These are phyloP conservation scores for Prunus yedoensis DNA, from an alignment of 331 rosid species.

Conservation along the genomic window DNA sequence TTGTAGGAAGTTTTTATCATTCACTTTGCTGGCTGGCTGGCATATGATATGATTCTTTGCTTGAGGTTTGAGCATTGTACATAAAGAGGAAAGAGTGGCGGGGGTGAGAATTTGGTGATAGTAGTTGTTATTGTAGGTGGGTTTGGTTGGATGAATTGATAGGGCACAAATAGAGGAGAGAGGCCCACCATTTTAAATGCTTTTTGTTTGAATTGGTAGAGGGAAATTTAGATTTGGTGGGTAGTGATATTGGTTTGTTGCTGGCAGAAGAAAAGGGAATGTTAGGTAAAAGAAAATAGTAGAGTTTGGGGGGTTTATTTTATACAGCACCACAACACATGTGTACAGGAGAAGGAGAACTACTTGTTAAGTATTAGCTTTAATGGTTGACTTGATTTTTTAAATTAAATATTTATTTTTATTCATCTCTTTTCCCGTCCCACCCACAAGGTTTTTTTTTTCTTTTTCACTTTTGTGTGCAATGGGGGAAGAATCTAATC, in stretches of 20 bases:
- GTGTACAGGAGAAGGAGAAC: constrained; percentile 50
- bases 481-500: constrained; percentile 21
- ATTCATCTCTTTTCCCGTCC: background rate
- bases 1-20: constrained; percentile 20
- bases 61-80: constrained; percentile 57
- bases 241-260: constrained; percentile 28
- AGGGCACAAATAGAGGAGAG: constrained; percentile 1
- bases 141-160: constrained; percentile 50
- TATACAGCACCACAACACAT: constrained; percentile 30
- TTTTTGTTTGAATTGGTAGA: constrained; percentile 33
- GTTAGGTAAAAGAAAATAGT: constrained; percentile 31
- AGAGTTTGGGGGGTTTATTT: constrained; percentile 24
- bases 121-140: constrained; percentile 49
- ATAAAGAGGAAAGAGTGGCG: constrained; percentile 31
- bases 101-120: constrained; percentile 52
- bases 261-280: constrained; percentile 3
- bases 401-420: background rate
- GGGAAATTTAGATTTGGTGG: constrained; percentile 20
- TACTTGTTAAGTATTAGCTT: constrained; percentile 28
- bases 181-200: constrained; percentile 36
- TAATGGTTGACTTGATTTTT: constrained; percentile 37
- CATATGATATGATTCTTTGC: constrained; percentile 58
- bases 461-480: background rate
- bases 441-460: background rate
- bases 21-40: constrained; percentile 19